These are phyloP conservation scores for Calonectria honghensis DNA, from an alignment of 2,329 filamentous ascomycete species.

Conservation along the genomic window DNA sequence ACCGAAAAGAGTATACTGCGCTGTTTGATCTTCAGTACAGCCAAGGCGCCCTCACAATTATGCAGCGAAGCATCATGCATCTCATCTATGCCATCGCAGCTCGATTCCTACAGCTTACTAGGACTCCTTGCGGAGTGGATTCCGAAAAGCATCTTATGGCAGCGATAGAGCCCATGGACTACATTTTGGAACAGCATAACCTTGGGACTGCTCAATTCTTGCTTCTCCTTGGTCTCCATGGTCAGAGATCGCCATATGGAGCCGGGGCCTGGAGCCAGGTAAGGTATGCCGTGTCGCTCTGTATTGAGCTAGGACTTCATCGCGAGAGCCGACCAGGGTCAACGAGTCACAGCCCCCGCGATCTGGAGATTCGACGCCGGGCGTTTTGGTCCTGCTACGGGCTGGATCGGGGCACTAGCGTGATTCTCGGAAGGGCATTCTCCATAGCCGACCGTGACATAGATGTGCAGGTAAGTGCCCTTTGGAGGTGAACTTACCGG, in stretches of 20 bases:
- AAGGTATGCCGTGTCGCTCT: background rate
- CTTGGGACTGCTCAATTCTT: constrained; percentile 3
- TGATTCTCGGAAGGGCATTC: constrained; percentile 9
- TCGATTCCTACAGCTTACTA: constrained; percentile 6
- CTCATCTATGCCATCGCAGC: constrained; percentile 14
- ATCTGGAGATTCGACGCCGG: constrained; percentile 9
- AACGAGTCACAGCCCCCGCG: background rate
- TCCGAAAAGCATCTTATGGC: constrained; percentile 17
- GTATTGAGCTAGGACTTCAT: constrained; percentile 7
- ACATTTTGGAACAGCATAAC: constrained; percentile 14
- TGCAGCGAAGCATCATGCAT: constrained; percentile 22
- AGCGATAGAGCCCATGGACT: constrained; percentile 18
- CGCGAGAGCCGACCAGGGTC: constrained; percentile 6
- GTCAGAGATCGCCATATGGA: constrained; percentile 5
- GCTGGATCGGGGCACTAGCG: constrained; percentile 3
- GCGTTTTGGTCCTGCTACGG: constrained; percentile 20
- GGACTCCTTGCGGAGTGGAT: constrained; percentile 6
- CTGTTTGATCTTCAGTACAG: constrained; percentile 2
- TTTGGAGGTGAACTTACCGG: too few species aligned
- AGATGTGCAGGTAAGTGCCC: background rate
- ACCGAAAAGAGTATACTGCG: constrained; percentile 11
- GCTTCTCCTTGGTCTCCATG: constrained; percentile 1
- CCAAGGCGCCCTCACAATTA: constrained; percentile 9
- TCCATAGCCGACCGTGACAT: constrained; percentile 18
- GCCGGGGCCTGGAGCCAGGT: constrained; percentile 13